Evolutionary conservation across 495 filamentous ascomycete species (phyloP).

Genomic region (Xylaria scruposa): DNA sequence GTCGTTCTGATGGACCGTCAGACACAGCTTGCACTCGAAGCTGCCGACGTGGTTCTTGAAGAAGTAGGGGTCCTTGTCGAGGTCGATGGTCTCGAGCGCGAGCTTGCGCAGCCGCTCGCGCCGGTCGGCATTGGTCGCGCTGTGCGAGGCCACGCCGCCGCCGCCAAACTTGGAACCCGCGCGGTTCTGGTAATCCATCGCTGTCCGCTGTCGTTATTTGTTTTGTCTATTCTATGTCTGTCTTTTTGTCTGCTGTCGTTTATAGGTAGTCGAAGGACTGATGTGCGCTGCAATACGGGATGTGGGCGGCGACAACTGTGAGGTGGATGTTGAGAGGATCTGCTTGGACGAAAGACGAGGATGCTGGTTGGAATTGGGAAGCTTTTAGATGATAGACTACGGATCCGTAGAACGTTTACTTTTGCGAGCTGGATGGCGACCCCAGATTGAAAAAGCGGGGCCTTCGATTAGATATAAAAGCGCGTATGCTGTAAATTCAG

Average conservation of each 20-base stretch:
- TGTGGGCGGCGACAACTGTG: background rate
- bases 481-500: background rate
- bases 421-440: slow-evolving; percentile 1
- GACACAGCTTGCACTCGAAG: slow-evolving; percentile 96
- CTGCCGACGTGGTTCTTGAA: slow-evolving; percentile 99
- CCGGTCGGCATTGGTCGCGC: slow-evolving; percentile 93
- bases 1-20: slow-evolving; percentile 99
- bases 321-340: background rate
- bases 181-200: slow-evolving; percentile 81
- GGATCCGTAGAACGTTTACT: no score
- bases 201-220: background rate
- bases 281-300: background rate
- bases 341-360: background rate
- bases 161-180: slow-evolving; percentile 98
- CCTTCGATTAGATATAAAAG: slow-evolving; percentile 6
- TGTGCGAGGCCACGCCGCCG: slow-evolving; percentile 92
- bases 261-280: background rate
- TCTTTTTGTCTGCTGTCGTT: background rate
- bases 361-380: background rate
- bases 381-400: background rate
- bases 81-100: slow-evolving; percentile 96
- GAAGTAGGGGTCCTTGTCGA: slow-evolving; percentile 99
- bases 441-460: slow-evolving; percentile 6
- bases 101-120: slow-evolving; percentile 97
- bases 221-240: no score